Conservation (phyloP, 1,284 basidiomycete genomes). For the Cryptococcus sp. region DNA sequence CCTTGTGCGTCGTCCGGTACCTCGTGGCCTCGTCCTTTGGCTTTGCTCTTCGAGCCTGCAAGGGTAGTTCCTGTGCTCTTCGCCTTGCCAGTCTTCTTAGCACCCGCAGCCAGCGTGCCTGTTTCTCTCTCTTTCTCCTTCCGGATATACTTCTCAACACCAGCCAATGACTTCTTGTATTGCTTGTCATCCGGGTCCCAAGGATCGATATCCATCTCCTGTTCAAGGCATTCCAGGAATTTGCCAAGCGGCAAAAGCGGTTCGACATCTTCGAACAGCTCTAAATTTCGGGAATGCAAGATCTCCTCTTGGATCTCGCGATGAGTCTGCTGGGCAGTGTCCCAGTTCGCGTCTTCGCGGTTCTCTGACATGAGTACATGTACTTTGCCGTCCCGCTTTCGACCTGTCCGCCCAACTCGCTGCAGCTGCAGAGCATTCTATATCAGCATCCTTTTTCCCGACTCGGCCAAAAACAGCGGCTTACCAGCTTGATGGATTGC, state of each 20-base stretch:
- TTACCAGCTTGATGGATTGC: conserved; percentile 92
- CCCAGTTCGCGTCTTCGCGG: conserved; percentile 89
- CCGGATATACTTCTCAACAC: conserved; percentile 15
- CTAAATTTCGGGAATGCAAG: conserved; percentile 78
- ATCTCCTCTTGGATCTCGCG: conserved; percentile 88
- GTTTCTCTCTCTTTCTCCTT: conserved; percentile 12
- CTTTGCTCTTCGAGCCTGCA: conserved; percentile 14
- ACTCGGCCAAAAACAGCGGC: conserved; percentile 29
- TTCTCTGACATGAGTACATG: conserved; percentile 90
- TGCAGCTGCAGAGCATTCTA: conserved; percentile 67
- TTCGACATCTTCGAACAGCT: conserved; percentile 88
- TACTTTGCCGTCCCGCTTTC: conserved; percentile 85
- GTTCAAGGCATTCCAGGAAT: conserved; percentile 76
- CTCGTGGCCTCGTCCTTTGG: conserved; percentile 32
- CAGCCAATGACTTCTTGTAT: conserved; percentile 23
- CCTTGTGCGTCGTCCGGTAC: conserved; percentile 50
- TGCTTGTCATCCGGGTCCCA: conserved; percentile 48
- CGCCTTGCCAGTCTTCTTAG: conserved; percentile 19
- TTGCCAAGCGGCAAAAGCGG: conserved; percentile 78
- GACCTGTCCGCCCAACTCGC: conserved; percentile 92
- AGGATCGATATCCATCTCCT: conserved; percentile 62
- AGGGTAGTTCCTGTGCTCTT: conserved; percentile 1
- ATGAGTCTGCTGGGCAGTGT: conserved; percentile 84
- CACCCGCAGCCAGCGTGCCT: conserved; percentile 12
- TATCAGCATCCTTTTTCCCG: background rate